These are phyloP conservation scores for Phaeophleospora eucalypticola DNA, from an alignment of 2,329 filamentous ascomycete genomes.

Conservation along the genomic window DNA sequence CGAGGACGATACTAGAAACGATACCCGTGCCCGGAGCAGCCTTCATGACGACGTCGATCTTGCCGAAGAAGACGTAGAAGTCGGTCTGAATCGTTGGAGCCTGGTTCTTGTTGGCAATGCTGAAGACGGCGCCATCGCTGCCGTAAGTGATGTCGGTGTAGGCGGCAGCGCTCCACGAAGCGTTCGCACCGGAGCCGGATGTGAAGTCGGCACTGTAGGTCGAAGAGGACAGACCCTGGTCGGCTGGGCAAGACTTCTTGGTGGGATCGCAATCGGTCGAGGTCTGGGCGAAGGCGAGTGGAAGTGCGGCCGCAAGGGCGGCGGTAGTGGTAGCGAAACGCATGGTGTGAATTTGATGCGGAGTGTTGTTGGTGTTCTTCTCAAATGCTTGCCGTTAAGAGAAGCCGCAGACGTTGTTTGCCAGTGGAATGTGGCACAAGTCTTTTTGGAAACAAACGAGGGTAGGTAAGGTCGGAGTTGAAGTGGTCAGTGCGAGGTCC, in stretches of 20 bases:
- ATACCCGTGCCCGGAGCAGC: constrained; percentile 70
- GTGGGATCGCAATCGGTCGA: constrained; percentile 1
- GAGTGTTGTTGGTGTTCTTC: background rate
- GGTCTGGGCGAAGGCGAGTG: constrained; percentile 62
- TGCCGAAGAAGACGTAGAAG: constrained; percentile 83
- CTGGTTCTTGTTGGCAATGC: constrained; percentile 64
- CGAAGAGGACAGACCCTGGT: constrained; percentile 64
- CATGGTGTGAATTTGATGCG: constrained; percentile 22
- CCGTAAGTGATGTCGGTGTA: constrained; percentile 62
- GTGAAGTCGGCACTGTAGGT: constrained; percentile 49
- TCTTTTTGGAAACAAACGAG: too few species aligned
- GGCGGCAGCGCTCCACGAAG: constrained; percentile 56
- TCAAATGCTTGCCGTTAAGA: too few species aligned
- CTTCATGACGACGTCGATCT: constrained; percentile 72
- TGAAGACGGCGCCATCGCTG: constrained; percentile 64
- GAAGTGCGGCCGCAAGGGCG: constrained; percentile 36
- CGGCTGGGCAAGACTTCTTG: constrained; percentile 59
- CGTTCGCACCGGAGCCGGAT: constrained; percentile 57
- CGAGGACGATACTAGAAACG: constrained; percentile 74
- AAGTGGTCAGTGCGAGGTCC: too few species aligned
- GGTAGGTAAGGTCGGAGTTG: too few species aligned
- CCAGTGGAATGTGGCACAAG: too few species aligned
- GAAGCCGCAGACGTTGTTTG: too few species aligned
- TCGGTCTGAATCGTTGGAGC: constrained; percentile 59
- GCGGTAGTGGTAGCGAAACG: constrained; percentile 30